Conservation (phyloP, 148 eudicot genomes). For the Amaranthus palmeri region DNA sequence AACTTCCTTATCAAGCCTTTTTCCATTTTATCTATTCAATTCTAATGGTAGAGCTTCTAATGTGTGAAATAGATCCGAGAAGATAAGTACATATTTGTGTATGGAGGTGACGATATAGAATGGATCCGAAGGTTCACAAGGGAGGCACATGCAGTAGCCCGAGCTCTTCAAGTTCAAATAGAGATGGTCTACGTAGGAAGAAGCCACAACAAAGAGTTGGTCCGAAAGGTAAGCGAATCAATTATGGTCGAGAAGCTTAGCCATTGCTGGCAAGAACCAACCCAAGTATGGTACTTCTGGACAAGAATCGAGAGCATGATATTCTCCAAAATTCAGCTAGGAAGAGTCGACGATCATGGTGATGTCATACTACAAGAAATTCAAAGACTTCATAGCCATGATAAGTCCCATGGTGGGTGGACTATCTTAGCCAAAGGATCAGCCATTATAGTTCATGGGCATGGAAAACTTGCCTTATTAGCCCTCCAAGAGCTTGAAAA, state of each 20-base stretch:
- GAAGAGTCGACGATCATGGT: constrained; percentile 18
- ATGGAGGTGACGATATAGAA: constrained; percentile 39
- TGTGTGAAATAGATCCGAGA: constrained; percentile 32
- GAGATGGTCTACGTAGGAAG: constrained; percentile 58
- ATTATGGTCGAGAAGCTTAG: constrained; percentile 20
- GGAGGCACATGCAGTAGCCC: constrained; percentile 24
- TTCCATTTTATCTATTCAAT: no score
- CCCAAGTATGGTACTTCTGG: constrained; percentile 40
- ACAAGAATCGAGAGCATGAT: constrained; percentile 43
- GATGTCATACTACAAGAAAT: constrained; percentile 42
- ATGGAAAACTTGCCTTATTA: constrained; percentile 18
- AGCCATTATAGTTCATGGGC: constrained; percentile 31
- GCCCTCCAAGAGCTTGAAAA: constrained; percentile 15
- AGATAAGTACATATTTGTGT: constrained; percentile 41
- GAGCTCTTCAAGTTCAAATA: constrained; percentile 18
- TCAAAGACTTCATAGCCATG: constrained; percentile 45
- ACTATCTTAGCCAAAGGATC: constrained; percentile 46
- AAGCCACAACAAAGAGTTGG: constrained; percentile 15
- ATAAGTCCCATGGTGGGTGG: constrained; percentile 46
- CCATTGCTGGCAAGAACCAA: constrained; percentile 24
- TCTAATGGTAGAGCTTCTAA: not conserved
- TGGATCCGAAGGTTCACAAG: constrained; percentile 43
- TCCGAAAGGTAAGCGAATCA: not conserved
- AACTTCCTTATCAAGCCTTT: no score
- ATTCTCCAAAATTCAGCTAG: constrained; percentile 36